These are phyloP conservation scores for Cnidoscolus chayamansa DNA, from an alignment of 441 rosid genomes.

Conservation along the genomic window DNA sequence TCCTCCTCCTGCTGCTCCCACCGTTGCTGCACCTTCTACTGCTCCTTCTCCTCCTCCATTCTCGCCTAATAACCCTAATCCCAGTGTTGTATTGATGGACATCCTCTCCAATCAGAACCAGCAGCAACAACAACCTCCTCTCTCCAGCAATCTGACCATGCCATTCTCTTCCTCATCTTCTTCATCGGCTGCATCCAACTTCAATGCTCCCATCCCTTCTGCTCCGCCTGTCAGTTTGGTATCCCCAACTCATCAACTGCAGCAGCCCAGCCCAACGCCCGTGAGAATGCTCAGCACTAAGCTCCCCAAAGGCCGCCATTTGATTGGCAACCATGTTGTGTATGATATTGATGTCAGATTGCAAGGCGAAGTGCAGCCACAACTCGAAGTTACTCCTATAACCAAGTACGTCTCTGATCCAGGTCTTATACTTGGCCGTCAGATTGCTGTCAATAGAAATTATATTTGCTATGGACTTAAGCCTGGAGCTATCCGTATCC, in stretches of 20 bases:
- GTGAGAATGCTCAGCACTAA: slow-evolving; percentile 45
- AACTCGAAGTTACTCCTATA: slow-evolving; percentile 78
- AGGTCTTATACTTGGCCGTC: slow-evolving; percentile 68
- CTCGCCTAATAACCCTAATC: slow-evolving; percentile 29
- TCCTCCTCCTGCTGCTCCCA: slow-evolving; percentile 20
- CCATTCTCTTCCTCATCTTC: slow-evolving; percentile 24
- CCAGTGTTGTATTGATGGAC: slow-evolving; percentile 40
- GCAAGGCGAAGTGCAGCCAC: slow-evolving; percentile 68
- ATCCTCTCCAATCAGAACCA: slow-evolving; percentile 27
- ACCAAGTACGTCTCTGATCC: slow-evolving; percentile 82
- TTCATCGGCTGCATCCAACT: slow-evolving; percentile 11
- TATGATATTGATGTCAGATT: slow-evolving; percentile 60
- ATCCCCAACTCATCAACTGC: slow-evolving; percentile 29
- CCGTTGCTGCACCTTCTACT: background rate
- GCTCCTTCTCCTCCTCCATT: slow-evolving; percentile 28
- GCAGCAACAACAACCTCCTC: slow-evolving; percentile 17
- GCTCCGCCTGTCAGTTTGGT: slow-evolving; percentile 39
- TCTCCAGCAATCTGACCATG: slow-evolving; percentile 11
- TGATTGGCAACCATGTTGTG: slow-evolving; percentile 42
- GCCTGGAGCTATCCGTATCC: slow-evolving; percentile 78
- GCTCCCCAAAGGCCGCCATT: slow-evolving; percentile 62
- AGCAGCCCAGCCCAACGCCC: slow-evolving; percentile 23
- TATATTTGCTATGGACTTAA: slow-evolving; percentile 90
- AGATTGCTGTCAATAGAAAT: slow-evolving; percentile 75
- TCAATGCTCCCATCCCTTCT: slow-evolving; percentile 35